Conservation (phyloP, 805 yeast species). For the Diddensiella santjacobensis region DNA sequence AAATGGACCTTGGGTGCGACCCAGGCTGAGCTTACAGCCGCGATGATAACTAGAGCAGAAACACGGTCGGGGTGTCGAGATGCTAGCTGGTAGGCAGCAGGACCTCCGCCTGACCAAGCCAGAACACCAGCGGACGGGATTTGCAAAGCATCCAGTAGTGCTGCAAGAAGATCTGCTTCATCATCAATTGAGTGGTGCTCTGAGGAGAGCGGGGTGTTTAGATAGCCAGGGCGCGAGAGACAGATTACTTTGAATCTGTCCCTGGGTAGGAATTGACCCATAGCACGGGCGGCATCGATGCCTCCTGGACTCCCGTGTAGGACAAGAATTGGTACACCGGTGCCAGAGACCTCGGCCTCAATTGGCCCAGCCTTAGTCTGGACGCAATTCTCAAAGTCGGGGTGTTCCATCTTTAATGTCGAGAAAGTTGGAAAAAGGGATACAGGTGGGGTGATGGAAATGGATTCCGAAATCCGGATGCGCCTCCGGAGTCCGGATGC, state of each 20-base stretch:
- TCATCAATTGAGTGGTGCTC: constrained; percentile 52
- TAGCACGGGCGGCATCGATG: neutral
- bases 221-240: neutral
- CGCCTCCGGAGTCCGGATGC: neutral
- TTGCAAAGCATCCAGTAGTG: constrained; percentile 50
- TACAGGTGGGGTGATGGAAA: no score
- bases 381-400: neutral
- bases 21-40: neutral
- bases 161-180: constrained; percentile 87
- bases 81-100: neutral
- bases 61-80: neutral
- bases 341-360: neutral
- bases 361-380: neutral
- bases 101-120: neutral
- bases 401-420: neutral
- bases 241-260: neutral
- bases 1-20: neutral
- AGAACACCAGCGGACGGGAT: neutral
- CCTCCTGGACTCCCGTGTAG: neutral
- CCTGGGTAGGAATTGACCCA: neutral
- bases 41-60: neutral
- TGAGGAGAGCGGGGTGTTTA: neutral
- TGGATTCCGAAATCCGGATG: neutral
- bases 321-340: neutral
- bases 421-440: neutral